Conservation (phyloP, 768 basidiomycete genomes). For the Tephrocybe rancida region DNA sequence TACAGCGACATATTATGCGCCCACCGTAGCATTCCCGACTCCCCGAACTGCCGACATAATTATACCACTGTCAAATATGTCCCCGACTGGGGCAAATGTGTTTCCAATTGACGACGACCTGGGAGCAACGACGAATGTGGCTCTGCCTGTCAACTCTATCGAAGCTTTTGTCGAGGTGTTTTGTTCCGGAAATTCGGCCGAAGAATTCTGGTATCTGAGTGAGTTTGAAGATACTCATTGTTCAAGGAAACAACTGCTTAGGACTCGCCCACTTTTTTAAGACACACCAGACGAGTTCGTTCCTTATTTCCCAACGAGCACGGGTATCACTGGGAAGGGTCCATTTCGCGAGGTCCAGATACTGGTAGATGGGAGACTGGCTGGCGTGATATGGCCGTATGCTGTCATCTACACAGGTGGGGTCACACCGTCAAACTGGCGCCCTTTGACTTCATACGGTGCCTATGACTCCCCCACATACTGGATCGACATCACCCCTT, state of each 20-base stretch:
- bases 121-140: constrained; percentile 41
- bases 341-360: constrained; percentile 67
- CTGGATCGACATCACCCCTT: constrained; percentile 64
- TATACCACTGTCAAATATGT: constrained; percentile 58
- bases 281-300: constrained; percentile 56
- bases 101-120: constrained; percentile 27
- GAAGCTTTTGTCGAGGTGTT: constrained; percentile 61
- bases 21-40: constrained; percentile 44
- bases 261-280: constrained; percentile 31
- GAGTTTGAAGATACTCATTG: constrained; percentile 6
- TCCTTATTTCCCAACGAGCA: constrained; percentile 42
- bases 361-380: constrained; percentile 55
- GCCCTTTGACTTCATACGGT: constrained; percentile 65
- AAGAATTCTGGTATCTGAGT: constrained; percentile 65
- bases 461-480: constrained; percentile 68
- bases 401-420: constrained; percentile 64
- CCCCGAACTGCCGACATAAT: constrained; percentile 52
- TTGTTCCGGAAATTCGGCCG: constrained; percentile 59
- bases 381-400: constrained; percentile 56
- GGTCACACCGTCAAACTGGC: constrained; percentile 49
- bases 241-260: not conserved
- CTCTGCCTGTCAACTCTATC: constrained; percentile 53
- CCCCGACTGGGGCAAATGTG: constrained; percentile 47
- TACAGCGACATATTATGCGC: constrained; percentile 59
- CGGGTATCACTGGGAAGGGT: constrained; percentile 49